Conservation (phyloP, 352 stramenopile species). For the Phytophthora cajani region DNA sequence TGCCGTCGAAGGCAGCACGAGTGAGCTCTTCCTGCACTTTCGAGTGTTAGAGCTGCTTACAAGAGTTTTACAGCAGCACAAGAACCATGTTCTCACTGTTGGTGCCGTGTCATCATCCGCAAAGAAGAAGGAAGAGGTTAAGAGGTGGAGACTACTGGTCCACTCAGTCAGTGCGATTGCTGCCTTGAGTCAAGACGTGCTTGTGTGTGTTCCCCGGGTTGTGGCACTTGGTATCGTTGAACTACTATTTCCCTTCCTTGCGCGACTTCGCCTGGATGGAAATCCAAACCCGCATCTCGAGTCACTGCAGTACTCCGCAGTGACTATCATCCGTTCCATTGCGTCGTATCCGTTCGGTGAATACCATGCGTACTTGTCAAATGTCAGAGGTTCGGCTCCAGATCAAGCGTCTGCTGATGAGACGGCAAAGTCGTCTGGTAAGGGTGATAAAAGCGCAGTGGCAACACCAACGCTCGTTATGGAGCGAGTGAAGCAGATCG, state of each 20-base stretch:
- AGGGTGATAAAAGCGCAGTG: slow-evolving; percentile 1
- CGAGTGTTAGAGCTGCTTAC: slow-evolving; percentile 60
- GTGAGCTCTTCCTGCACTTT: slow-evolving; percentile 76
- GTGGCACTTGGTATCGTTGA: slow-evolving; percentile 50
- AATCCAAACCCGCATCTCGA: slow-evolving; percentile 31
- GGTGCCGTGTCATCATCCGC: slow-evolving; percentile 3
- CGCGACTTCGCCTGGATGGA: slow-evolving; percentile 10
- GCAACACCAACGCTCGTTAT: slow-evolving; percentile 33
- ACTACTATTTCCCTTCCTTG: slow-evolving; percentile 45
- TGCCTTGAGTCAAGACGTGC: slow-evolving; percentile 64
- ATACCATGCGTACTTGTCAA: slow-evolving; percentile 49
- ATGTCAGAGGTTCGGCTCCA: slow-evolving; percentile 22
- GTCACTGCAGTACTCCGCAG: slow-evolving; percentile 53
- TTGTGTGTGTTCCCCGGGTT: slow-evolving; percentile 64
- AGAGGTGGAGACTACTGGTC: slow-evolving; percentile 52
- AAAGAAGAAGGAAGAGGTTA: slow-evolving; percentile 32
- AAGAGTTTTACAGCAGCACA: slow-evolving; percentile 33
- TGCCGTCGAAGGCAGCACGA: slow-evolving; percentile 65
- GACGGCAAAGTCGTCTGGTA: slow-evolving; percentile 13
- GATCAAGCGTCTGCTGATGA: not conserved
- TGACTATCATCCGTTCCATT: slow-evolving; percentile 58
- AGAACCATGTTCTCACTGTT: slow-evolving; percentile 12
- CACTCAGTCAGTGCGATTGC: slow-evolving; percentile 60
- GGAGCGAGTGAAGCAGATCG: slow-evolving; percentile 65
- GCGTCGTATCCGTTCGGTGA: slow-evolving; percentile 72